Base-by-base conservation (phyloP, 2,329 filamentous ascomycete species). In the Penicillium sp. region DNA sequence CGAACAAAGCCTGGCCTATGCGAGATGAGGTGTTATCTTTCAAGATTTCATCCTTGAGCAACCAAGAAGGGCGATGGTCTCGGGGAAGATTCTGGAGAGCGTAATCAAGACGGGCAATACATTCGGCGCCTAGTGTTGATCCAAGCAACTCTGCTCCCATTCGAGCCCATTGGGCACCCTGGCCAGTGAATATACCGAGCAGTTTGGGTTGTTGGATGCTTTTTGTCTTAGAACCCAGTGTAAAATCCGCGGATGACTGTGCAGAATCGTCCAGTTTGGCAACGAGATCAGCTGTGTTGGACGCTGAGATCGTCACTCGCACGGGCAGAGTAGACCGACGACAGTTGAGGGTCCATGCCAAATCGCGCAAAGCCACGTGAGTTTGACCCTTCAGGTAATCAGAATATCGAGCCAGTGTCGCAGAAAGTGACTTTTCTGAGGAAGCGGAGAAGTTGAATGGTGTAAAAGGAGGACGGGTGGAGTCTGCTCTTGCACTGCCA, bases 161-260 rank as follows among this genome's bases (percentile, higher is more conserved):
- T 7, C 43, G 29, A n/a, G 65, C 56, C 69, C 69, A 72, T 33
- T 73, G 71, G 0, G 69, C 66, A 13, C 70, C 71, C 45, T 73
- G 71, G 0, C 71, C 70, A 16, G 69, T 72, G 42, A 72, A 72
- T 0, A 72, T 59, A 1, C 61, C 64, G 7, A 67, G 53, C 3
- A 66, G n/a, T 23, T 55, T 65, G 6, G 58, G 57, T 8, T 50
- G n/a, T 10, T 47, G 52, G 3, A 59, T 26, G n/a, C 21, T 60
- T 5, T 37, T 44, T 0, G 59, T 61, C 26, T 63, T 57, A 1
- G 43, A 51, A 13, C 44, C 46, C 29, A 35, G 45, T 10, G 50
- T 47, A 13, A 62, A 44, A 6, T 49, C 57, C 1, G 50, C 31
- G 1, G 48, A 52, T 1, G 58, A 54, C 2, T 48, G 19, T 1